Evolutionary conservation across 345 rosid species (phyloP).

Genomic region (Aegle marmelos): DNA sequence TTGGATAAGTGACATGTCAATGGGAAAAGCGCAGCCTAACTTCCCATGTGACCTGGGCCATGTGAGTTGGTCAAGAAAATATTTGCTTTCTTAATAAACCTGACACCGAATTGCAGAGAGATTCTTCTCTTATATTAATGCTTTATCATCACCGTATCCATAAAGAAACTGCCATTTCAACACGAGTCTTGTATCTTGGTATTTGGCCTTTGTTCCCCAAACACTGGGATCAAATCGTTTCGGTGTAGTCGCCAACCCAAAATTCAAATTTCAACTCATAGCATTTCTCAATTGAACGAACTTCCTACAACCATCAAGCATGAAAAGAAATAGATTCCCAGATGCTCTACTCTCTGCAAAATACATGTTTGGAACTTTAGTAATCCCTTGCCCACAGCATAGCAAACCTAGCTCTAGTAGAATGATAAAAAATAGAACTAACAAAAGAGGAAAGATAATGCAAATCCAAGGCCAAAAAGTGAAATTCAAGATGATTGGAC

Average conservation of each 20-base stretch:
- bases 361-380: too few species aligned
- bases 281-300: not conserved
- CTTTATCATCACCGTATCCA: not conserved
- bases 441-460: not conserved
- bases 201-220: not conserved
- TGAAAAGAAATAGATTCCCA: not conserved
- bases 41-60: not conserved
- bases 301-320: not conserved
- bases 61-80: not conserved
- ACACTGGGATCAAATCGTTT: not conserved
- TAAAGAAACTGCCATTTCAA: not conserved
- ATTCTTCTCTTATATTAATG: not conserved
- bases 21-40: not conserved
- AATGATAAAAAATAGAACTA: not conserved
- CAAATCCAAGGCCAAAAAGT: not conserved
- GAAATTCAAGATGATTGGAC: not conserved
- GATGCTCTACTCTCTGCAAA: not conserved
- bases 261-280: not conserved
- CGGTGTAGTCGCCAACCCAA: not conserved
- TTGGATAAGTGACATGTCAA: not conserved
- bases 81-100: not conserved
- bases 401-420: not conserved
- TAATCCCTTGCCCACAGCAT: not conserved
- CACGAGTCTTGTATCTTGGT: not conserved
- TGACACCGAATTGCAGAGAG: not conserved